Evolutionary conservation across 495 filamentous ascomycete genomes (phyloP), one percentile per base, ranked within the genome.

Genomic region (Viridothelium virens): DNA sequence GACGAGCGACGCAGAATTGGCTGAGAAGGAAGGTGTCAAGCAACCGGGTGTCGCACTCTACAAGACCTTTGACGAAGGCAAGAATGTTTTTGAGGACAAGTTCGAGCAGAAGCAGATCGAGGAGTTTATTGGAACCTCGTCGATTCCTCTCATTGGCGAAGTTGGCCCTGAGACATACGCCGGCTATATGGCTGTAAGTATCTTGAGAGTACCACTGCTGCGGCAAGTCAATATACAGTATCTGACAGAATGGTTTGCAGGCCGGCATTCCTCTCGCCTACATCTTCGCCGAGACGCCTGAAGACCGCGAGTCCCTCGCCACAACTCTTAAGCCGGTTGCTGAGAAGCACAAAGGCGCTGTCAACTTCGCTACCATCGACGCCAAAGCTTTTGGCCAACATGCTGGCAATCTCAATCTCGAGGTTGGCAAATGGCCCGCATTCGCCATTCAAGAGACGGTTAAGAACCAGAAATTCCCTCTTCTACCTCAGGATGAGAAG

Each of bases 301-400:
- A 97, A 78, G 91, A 96, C 80, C 92, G 94, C 68, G 86, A 87
- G 74, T 80, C 86, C 71, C 85, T 96, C 72, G 82, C 89, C 68
- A 83, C 87, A 65, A 71, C 74, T 39, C 72, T 83, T 67, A 89
- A 83, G 78, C 78, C 87, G 68, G 73, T 91, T 71, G 88, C 88
- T 62, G 79, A 85, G 76, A 82, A 87, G 76, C 85, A 87, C 78
- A 91, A 89, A 76, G 92, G 93, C 70, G 84, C 83, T 67, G 84
- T 97, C 80, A 97, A 95, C 87, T 91, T 97, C 77, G 94, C 92
- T 67, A 97, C 94, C 70, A 97, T 99, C 73, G 94, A 99, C 75
- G 95, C 94, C 70, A 90, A 90, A 78, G 81, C 91, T 38, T 99
- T 92, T 74, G 95, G 95, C 75, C 91, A 93, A 67, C 94, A 99